Conservation (phyloP, 2,329 filamentous ascomycete genomes). For the Sordariomycetes sp. region DNA sequence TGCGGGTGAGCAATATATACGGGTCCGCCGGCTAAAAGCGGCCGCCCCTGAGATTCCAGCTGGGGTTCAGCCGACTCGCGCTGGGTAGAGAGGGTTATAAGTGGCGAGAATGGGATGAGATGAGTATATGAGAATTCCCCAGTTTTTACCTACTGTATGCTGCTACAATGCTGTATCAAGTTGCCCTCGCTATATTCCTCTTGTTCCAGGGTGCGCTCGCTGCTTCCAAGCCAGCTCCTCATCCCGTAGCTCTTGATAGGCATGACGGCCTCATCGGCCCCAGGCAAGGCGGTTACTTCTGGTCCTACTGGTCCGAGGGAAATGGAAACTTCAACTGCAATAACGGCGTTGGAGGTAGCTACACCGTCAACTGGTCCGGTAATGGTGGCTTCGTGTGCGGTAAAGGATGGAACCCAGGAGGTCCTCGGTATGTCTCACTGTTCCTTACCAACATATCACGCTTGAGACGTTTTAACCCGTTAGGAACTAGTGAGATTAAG, state of each 20-base stretch:
- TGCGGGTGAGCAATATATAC: not conserved
- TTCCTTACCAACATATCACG: not conserved
- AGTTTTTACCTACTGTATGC: too few species aligned
- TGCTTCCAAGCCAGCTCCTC: not conserved
- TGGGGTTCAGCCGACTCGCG: not conserved
- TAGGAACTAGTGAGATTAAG: constrained; percentile 10
- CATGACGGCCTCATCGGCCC: not conserved
- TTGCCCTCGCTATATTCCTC: not conserved
- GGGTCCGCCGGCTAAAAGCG: not conserved
- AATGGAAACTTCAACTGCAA: constrained; percentile 26
- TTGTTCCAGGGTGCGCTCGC: not conserved
- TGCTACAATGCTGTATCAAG: not conserved
- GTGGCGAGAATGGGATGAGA: not conserved
- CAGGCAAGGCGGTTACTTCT: not conserved
- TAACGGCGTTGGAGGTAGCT: constrained; percentile 26
- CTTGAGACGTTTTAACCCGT: not conserved
- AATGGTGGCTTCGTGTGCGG: constrained; percentile 41
- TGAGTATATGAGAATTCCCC: too few species aligned
- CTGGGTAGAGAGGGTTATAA: not conserved
- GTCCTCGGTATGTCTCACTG: constrained; percentile 23
- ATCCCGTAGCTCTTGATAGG: not conserved
- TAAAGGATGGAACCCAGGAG: constrained; percentile 43
- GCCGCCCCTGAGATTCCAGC: not conserved
- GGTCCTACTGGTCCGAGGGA: constrained; percentile 27
- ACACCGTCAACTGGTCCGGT: constrained; percentile 28